These are phyloP conservation scores for Golubevia pallescens DNA, from an alignment of 1,284 basidiomycete species.

Conservation along the genomic window DNA sequence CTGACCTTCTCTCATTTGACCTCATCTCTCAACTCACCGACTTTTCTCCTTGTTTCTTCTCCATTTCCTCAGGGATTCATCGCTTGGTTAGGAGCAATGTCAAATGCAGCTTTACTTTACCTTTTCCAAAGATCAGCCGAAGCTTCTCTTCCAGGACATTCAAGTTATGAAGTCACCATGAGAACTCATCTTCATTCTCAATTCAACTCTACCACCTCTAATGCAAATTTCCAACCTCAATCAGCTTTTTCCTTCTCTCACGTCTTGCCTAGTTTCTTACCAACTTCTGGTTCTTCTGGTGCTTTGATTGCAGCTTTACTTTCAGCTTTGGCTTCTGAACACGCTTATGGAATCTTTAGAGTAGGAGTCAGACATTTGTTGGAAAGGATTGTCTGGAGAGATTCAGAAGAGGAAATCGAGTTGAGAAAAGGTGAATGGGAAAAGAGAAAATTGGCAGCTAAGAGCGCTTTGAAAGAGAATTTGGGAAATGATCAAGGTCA, in stretches of 20 bases:
- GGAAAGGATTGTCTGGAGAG: constrained; percentile 46
- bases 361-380: constrained; percentile 36
- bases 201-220: background rate
- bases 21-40: no score
- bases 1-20: no score
- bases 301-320: constrained; percentile 44
- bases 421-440: constrained; percentile 42
- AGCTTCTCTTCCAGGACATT: constrained; percentile 26
- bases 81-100: constrained; percentile 48
- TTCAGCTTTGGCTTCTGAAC: constrained; percentile 46
- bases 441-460: constrained; percentile 17
- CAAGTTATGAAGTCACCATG: constrained; percentile 36
- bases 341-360: constrained; percentile 37
- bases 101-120: constrained; percentile 55
- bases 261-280: constrained; percentile 32
- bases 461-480: constrained; percentile 7
- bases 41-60: no score
- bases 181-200: constrained; percentile 29
- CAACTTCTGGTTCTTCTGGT: constrained; percentile 26
- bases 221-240: constrained; percentile 4
- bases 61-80: constrained; percentile 20
- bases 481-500: constrained; percentile 3
- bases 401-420: constrained; percentile 37
- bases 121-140: constrained; percentile 43
- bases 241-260: constrained; percentile 29